Evolutionary conservation across 192 early-diverging fungal genomes (phyloP).

Genomic region (Umbelopsis sp.): DNA sequence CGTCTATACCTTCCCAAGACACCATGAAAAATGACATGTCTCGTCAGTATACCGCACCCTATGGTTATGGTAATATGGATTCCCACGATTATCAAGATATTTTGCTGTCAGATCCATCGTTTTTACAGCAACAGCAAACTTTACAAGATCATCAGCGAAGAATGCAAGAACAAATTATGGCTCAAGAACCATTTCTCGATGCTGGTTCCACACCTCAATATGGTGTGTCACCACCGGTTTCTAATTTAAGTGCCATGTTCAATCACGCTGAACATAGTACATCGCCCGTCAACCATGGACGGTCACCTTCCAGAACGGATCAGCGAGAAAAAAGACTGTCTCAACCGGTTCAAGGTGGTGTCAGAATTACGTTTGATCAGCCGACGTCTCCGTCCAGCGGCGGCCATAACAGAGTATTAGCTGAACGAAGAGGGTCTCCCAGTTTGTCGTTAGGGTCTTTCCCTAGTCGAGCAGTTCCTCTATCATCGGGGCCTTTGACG

Average conservation of each 20-base stretch:
- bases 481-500: constrained; percentile 10
- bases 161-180: constrained; percentile 24
- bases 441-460: constrained; percentile 16
- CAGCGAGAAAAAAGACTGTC: not conserved
- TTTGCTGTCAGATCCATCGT: constrained; percentile 29
- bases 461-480: not conserved
- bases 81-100: constrained; percentile 22
- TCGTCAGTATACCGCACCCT: not conserved
- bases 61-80: not conserved
- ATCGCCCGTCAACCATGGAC: not conserved
- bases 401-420: not conserved
- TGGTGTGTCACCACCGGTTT: constrained; percentile 8
- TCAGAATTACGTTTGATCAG: constrained; percentile 6
- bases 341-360: not conserved
- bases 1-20: constrained; percentile 7
- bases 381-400: not conserved
- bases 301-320: not conserved
- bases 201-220: not conserved
- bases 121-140: constrained; percentile 31
- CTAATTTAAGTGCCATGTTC: constrained; percentile 31
- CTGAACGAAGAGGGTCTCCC: constrained; percentile 9
- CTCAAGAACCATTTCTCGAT: constrained; percentile 22
- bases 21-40: not conserved
- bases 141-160: constrained; percentile 32
- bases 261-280: not conserved